These are phyloP conservation scores for Hepatocystis sp. DNA, from an alignment of 169 alveolate species.

Conservation along the genomic window DNA sequence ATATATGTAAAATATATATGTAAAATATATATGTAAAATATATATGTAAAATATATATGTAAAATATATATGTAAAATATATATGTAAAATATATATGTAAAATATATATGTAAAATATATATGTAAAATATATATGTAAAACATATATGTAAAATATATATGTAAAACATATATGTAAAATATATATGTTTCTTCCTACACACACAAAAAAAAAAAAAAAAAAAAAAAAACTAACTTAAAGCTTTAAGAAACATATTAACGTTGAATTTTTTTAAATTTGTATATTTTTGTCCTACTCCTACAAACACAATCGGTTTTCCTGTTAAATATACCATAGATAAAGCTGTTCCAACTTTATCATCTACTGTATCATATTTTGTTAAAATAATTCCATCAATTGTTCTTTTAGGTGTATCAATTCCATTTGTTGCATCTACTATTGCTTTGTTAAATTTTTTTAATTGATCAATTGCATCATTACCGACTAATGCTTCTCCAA, in stretches of 20 bases:
- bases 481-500: conserved; percentile 99
- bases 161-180: too few species aligned
- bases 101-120: too few species aligned
- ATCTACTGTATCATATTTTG: conserved; percentile 99
- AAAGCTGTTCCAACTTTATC: conserved; percentile 99
- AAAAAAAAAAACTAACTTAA: conserved; percentile 77
- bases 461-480: conserved; percentile 99
- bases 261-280: conserved; percentile 95
- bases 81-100: too few species aligned
- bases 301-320: conserved; percentile 99
- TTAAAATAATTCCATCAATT: conserved; percentile 99
- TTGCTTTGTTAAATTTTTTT: conserved; percentile 95
- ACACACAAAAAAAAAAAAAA: too few species aligned
- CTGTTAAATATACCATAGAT: conserved; percentile 99
- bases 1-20: not conserved
- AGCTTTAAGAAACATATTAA: conserved; percentile 92
- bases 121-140: too few species aligned
- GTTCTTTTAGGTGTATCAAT: conserved; percentile 92
- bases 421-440: conserved; percentile 69
- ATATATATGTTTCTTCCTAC: too few species aligned
- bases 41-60: too few species aligned
- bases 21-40: too few species aligned
- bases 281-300: conserved; percentile 99
- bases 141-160: too few species aligned
- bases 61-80: too few species aligned